These are phyloP conservation scores for Ampelocalamus luodianensis DNA, from an alignment of 176 grass and related monocot genomes.

Conservation along the genomic window DNA sequence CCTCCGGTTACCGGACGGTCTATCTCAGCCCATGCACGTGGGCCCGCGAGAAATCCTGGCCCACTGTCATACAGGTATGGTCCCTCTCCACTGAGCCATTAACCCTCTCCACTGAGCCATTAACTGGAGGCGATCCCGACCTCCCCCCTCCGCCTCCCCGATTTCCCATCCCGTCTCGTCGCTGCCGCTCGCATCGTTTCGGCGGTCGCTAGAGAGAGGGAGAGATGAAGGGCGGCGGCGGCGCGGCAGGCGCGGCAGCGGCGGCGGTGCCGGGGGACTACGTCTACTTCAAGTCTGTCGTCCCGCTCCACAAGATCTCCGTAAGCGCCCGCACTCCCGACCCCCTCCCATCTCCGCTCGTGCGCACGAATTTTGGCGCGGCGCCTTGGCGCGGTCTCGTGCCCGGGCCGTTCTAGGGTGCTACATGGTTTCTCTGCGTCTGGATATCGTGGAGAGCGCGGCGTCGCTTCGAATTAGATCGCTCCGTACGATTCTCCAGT, in stretches of 20 bases:
- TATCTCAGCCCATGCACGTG: neutral
- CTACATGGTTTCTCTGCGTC: conserved; percentile 14
- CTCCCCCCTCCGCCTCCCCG: neutral
- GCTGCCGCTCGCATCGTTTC: conserved; percentile 15
- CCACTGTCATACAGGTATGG: neutral
- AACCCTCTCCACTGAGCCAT: no score
- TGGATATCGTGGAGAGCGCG: neutral
- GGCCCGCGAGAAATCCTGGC: rapidly evolving
- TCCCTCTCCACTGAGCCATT: no score
- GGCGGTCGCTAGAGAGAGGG: neutral
- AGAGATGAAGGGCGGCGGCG: conserved; percentile 45
- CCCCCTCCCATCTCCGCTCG: neutral
- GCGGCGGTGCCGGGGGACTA: conserved; percentile 73
- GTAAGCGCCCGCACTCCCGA: conserved; percentile 38
- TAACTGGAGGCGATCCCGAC: conserved; percentile 4
- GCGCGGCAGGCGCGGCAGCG: neutral
- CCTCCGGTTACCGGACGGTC: neutral
- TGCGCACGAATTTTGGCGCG: neutral
- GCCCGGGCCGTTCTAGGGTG: conserved; percentile 1
- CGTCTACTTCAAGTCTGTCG: conserved; percentile 89
- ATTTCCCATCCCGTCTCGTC: conserved; percentile 9
- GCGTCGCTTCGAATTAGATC: conserved; percentile 24
- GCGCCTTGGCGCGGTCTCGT: neutral
- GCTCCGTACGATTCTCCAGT: neutral
- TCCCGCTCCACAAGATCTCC: conserved; percentile 96